Evolutionary conservation across 139 green algal genomes (phyloP), one percentile per base, ranked within the genome.

Genomic region (Astrephomene gubernaculifera): DNA sequence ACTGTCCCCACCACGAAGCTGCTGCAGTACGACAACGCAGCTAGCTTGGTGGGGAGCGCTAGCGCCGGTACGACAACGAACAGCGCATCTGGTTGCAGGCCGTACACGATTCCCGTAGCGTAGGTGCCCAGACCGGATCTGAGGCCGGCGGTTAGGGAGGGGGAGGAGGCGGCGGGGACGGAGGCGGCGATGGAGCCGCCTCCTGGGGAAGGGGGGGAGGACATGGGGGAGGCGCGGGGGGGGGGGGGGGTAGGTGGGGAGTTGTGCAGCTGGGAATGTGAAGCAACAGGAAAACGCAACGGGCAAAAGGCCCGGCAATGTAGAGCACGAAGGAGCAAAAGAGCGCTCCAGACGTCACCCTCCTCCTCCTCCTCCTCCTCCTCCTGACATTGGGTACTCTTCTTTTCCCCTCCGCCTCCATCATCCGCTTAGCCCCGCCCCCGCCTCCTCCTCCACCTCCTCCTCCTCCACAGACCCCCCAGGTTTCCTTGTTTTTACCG

Each of bases 1-100:
- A 99, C 92, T 9, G 97, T 99, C 27, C 97, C 97, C 44, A 98
- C 67, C 19, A 99, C 94, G 92, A 99, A 99, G 90, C 96, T 96
- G 29, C 88, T 68, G 83, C 98, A 95, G 89, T 99, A 99, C 9
- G 95, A 90, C 8, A 95, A 82, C 4, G 96, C 95, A 10, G 95
- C 96, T 29, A 94, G 70, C 87, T 96, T 96, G 39, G 96, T 98
- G 64, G 97, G 96, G 45, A 99, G 90, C 19, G 97, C 94, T 63
- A 99, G 89, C 2, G 97, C 97, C 2, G 97, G 97, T 9, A 99
- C 92, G 36, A 99, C 94, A 21, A 99, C 93, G 69, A 99, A 98
- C 29, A 99, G 90, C 0, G 97, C 96, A 80, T 99, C 97, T 5
- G 97, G 97, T 84, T 99, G 97, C 63, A 99, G 90, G 5, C 97